A percentile compares a stretch with the other conserved stretches of the same genome.
These are phyloP conservation scores for Neurospora pannonica DNA, from an alignment of 495 filamentous ascomycete species.

Conservation along the genomic window DNA sequence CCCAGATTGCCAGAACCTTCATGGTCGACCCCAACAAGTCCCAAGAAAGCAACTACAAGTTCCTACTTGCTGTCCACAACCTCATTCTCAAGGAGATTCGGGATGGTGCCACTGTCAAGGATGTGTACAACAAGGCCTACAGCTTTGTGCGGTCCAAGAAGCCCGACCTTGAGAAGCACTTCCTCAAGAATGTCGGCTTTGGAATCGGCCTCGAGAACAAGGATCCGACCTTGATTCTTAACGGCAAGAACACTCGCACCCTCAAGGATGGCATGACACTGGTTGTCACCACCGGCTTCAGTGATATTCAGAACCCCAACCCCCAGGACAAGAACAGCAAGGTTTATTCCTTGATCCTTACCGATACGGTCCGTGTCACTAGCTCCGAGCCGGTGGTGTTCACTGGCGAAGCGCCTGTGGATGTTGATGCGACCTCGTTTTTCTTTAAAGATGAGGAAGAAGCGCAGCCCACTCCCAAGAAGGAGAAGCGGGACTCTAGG, in stretches of 20 bases:
- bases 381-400: slow-evolving; percentile 72
- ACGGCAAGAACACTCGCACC: slow-evolving; percentile 68
- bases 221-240: slow-evolving; percentile 72
- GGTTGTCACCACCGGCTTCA: slow-evolving; percentile 76
- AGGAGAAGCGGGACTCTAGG: slow-evolving; percentile 71
- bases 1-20: slow-evolving; percentile 82
- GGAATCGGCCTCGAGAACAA: slow-evolving; percentile 89
- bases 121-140: slow-evolving; percentile 84
- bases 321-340: slow-evolving; percentile 80
- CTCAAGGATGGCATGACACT: slow-evolving; percentile 97
- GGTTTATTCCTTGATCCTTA: slow-evolving; percentile 78
- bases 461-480: slow-evolving; percentile 55
- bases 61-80: slow-evolving; percentile 80
- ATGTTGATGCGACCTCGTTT: slow-evolving; percentile 87
- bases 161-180: slow-evolving; percentile 88
- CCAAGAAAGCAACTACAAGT: slow-evolving; percentile 87
- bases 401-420: slow-evolving; percentile 82
- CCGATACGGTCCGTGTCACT: slow-evolving; percentile 85
- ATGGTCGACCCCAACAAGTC: slow-evolving; percentile 93
- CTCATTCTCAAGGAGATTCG: slow-evolving; percentile 78
- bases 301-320: slow-evolving; percentile 71
- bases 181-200: slow-evolving; percentile 78
- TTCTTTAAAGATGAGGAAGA: slow-evolving; percentile 93
- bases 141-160: slow-evolving; percentile 71
- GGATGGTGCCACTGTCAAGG: slow-evolving; percentile 79